Base-by-base conservation (phyloP, 169 alveolate genomes). In the Plasmodium knowlesi region DNA sequence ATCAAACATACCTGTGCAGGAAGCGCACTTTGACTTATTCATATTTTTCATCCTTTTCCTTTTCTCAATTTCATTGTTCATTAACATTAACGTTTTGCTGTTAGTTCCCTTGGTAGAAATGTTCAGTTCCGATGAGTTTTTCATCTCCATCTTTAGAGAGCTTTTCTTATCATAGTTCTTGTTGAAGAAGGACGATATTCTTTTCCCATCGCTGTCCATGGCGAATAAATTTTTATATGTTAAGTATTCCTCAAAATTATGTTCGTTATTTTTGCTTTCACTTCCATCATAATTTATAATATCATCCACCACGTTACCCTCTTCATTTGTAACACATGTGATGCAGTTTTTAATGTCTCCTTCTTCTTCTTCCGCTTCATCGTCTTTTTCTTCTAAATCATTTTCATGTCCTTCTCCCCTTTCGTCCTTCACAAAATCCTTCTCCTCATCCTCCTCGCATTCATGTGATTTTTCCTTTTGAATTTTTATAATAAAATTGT, bases 161-260 rank as follows among this genome's bases (percentile, higher is more conserved):
- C 73, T 46, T 10, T 78, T 67, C 72, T 88, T 88, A 28, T 80
- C 76, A 84, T 50, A 84, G 67, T 72, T 73, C 70, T 57, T 76
- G 72, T 78, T 88, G 67, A 88, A 79, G 34, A 79, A 88, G 39
- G 72, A 73, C 9, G 88, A 78, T 39, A 88, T 88, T 22, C 41
- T 88, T 19, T 79, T 79, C 46, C 37, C 94, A 78, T 73, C 74
- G 82, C 46, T 88, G 19, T 88, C 71, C 16, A 88, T 30, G 12
- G 94, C 82, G 72, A 88, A 88, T 22, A 88, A 30, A 41, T 88
- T 88, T 67, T 88, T 28, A 88, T 88, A 88, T 5, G 94, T 88
- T 79, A 88, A 78, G 39, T 88, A 88, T 88, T 79, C 89, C 46
- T 88, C 82, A 32, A 37, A 57, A 4, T 79, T 19, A 0, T 10